Percentiles rank a stretch among this genome's conserved stretches.
These are phyloP conservation scores for Pleurostoma richardsiae DNA, from an alignment of 2,329 filamentous ascomycete species.

Conservation along the genomic window DNA sequence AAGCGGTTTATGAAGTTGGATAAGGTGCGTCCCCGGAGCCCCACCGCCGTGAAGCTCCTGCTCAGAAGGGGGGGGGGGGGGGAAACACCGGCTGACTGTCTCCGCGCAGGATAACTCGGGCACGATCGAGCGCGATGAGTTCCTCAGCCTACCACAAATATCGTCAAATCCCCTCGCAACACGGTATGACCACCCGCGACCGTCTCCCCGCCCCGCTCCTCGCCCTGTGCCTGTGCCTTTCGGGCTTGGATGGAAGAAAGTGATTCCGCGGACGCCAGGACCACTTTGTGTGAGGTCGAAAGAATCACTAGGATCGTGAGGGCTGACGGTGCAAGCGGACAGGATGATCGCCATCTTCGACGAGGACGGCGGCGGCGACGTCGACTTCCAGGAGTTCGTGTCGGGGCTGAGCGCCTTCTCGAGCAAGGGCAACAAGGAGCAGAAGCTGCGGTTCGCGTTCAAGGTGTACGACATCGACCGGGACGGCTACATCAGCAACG, in stretches of 20 bases:
- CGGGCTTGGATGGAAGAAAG: background rate
- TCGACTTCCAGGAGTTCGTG: slow-evolving; percentile 99
- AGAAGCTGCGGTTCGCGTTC: slow-evolving; percentile 96
- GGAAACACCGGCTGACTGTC: slow-evolving; percentile 1
- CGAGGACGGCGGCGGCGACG: slow-evolving; percentile 94
- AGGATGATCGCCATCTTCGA: slow-evolving; percentile 99
- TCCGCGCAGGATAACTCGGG: slow-evolving; percentile 80
- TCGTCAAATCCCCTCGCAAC: slow-evolving; percentile 96
- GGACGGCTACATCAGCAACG: slow-evolving; percentile 97
- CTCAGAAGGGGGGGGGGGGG: background rate
- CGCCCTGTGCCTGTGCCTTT: background rate
- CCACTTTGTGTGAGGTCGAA: background rate
- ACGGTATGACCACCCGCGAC: slow-evolving; percentile 48
- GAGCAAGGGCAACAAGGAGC: slow-evolving; percentile 97
- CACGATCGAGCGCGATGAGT: slow-evolving; percentile 97
- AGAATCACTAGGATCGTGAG: background rate
- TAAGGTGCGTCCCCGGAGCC: slow-evolving; percentile 58
- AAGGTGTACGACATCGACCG: slow-evolving; percentile 99
- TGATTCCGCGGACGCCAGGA: background rate
- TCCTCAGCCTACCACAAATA: slow-evolving; percentile 93
- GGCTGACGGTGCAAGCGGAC: slow-evolving; percentile 3
- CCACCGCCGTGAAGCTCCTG: background rate
- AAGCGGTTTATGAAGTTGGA: slow-evolving; percentile 99
- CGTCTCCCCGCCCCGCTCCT: background rate
- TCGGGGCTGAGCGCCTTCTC: slow-evolving; percentile 92